A percentile compares a stretch with the other conserved stretches of the same genome.
These are phyloP conservation scores for Boletus rubropictus DNA, from an alignment of 768 basidiomycete species.

Conservation along the genomic window DNA sequence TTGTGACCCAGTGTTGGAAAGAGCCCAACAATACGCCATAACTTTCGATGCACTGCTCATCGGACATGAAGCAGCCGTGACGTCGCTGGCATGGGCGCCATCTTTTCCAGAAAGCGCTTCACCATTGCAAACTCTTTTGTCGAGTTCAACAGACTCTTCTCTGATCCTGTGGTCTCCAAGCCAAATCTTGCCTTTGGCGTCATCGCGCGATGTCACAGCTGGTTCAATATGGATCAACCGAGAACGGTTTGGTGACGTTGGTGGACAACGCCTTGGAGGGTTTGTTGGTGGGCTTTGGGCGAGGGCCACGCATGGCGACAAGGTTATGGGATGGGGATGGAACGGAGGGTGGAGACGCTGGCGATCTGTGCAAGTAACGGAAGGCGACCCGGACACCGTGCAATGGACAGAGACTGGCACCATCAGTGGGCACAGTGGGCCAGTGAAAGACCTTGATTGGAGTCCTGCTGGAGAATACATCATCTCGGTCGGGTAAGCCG, in stretches of 20 bases:
- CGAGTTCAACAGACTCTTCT: constrained; percentile 92
- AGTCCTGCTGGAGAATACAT: constrained; percentile 82
- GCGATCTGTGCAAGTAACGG: constrained; percentile 37
- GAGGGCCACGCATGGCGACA: constrained; percentile 37
- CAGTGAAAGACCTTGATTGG: constrained; percentile 81
- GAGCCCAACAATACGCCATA: constrained; percentile 58
- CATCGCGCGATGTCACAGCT: constrained; percentile 35
- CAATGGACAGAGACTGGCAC: constrained; percentile 76
- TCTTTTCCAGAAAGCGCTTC: constrained; percentile 18
- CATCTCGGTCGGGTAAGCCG: constrained; percentile 71
- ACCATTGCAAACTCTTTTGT: constrained; percentile 57
- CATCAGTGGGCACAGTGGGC: constrained; percentile 76
- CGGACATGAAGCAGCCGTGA: constrained; percentile 94
- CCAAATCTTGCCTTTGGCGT: constrained; percentile 33
- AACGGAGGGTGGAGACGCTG: constrained; percentile 91
- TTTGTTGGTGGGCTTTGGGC: constrained; percentile 92
- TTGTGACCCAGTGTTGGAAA: constrained; percentile 19
- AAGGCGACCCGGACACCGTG: constrained; percentile 30
- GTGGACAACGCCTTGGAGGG: constrained; percentile 84
- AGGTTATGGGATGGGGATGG: constrained; percentile 88
- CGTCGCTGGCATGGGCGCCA: constrained; percentile 81
- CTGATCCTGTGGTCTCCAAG: constrained; percentile 92
- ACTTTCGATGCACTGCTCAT: constrained; percentile 91
- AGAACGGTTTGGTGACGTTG: constrained; percentile 91
- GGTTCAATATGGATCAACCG: constrained; percentile 81